A percentile compares a stretch with the other conserved stretches of the same genome.
Conservation (phyloP, 768 basidiomycete species). For the Albatrellus ellisii region DNA sequence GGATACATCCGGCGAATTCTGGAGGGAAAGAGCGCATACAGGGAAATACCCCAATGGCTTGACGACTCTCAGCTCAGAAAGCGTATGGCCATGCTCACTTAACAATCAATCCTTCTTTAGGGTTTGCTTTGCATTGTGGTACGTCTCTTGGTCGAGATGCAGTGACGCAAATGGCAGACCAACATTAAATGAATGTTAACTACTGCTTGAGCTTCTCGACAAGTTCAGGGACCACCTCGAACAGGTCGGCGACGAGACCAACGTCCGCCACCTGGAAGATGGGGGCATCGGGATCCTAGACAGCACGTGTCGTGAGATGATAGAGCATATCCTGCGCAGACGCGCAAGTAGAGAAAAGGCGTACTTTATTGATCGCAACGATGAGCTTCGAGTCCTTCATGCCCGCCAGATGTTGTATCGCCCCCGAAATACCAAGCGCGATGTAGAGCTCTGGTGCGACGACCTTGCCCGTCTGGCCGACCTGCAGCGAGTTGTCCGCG, state of each 20-base stretch:
- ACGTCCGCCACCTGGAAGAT: slow-evolving; percentile 98
- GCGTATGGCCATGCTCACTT: too few species aligned
- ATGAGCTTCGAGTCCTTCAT: slow-evolving; percentile 99
- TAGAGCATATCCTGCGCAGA: not conserved
- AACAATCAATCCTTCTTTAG: too few species aligned
- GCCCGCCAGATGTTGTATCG: slow-evolving; percentile 96
- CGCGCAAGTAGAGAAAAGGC: slow-evolving; percentile 8
- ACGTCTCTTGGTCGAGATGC: too few species aligned
- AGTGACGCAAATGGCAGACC: too few species aligned
- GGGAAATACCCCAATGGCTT: too few species aligned
- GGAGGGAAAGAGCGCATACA: too few species aligned
- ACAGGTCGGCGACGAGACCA: slow-evolving; percentile 89
- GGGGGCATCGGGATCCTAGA: slow-evolving; percentile 88
- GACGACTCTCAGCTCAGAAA: too few species aligned
- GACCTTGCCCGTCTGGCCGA: slow-evolving; percentile 99
- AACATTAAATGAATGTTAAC: slow-evolving; percentile 1
- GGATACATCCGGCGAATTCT: too few species aligned
- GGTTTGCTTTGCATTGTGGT: too few species aligned
- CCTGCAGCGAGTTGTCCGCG: slow-evolving; percentile 94
- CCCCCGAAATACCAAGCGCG: slow-evolving; percentile 94
- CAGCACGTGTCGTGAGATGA: slow-evolving; percentile 1
- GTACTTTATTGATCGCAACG: slow-evolving; percentile 93
- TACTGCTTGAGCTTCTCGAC: slow-evolving; percentile 66
- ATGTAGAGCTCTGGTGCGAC: slow-evolving; percentile 96
- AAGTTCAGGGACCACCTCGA: slow-evolving; percentile 82